phyloP scores from a whole-genome alignment of 257 asterid species.

The Solanum sparsipilum region DNA sequence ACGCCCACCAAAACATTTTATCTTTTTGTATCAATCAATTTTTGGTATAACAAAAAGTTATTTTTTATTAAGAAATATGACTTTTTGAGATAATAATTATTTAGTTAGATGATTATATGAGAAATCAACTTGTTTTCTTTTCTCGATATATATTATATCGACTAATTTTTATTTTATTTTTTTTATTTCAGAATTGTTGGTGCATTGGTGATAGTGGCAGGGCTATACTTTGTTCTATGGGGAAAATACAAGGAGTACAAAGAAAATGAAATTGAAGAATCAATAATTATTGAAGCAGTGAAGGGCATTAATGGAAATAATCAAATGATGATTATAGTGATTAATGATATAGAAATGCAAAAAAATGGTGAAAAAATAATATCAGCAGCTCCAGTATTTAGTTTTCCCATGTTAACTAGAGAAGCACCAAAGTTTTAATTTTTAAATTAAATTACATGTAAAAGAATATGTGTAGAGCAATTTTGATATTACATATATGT shows the following conservation, averaged over 20 bases:
- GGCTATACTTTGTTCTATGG: slow-evolving; percentile 47
- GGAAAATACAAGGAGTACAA: slow-evolving; percentile 49
- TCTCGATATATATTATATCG: background rate
- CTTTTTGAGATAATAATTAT: background rate
- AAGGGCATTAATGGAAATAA: slow-evolving; percentile 20
- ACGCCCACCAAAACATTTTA: background rate
- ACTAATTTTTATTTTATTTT: background rate
- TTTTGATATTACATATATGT: background rate
- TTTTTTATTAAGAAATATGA: background rate
- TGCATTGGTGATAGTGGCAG: slow-evolving; percentile 39
- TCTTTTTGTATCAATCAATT: background rate
- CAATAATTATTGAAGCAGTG: slow-evolving; percentile 24
- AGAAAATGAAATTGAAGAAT: slow-evolving; percentile 25
- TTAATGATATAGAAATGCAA: slow-evolving; percentile 21
- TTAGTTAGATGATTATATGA: background rate
- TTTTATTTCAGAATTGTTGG: slow-evolving; percentile 25
- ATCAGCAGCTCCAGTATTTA: slow-evolving; percentile 15
- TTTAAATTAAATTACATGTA: background rate
- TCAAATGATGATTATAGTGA: slow-evolving; percentile 5
- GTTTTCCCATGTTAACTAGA: slow-evolving; percentile 34
- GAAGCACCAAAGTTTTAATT: slow-evolving; percentile 40
- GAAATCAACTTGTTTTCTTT: background rate
- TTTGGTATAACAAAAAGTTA: too few species aligned
- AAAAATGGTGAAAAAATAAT: background rate
- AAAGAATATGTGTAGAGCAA: background rate